Evolutionary conservation across 2,329 filamentous ascomycete genomes (phyloP).

Genomic region (Nemania sp.): DNA sequence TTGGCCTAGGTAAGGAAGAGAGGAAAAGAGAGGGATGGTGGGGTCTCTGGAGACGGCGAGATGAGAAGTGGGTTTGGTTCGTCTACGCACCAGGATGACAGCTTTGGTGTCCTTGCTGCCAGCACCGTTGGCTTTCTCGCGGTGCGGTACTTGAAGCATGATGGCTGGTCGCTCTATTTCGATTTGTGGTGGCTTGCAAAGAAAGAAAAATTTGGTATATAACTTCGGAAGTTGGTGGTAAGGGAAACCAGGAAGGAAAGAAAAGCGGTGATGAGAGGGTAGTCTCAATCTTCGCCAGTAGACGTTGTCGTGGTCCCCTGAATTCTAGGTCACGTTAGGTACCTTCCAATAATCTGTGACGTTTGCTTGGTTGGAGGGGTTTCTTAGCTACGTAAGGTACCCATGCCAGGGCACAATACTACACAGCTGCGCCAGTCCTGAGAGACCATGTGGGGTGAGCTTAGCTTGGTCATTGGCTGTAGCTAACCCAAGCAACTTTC

Average conservation of each 20-base stretch:
- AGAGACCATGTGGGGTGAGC: conserved; percentile 22
- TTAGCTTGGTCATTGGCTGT: conserved; percentile 15
- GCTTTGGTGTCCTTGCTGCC: conserved; percentile 75
- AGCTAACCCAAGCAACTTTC: background rate
- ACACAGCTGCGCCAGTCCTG: too few species aligned
- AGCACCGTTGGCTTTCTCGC: conserved; percentile 53
- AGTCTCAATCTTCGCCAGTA: too few species aligned
- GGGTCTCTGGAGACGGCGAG: conserved; percentile 24
- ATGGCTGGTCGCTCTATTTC: conserved; percentile 20
- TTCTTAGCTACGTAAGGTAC: too few species aligned
- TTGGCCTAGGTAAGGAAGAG: too few species aligned
- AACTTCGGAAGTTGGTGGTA: background rate
- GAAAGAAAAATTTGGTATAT: background rate
- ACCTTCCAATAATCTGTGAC: too few species aligned
- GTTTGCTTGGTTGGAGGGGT: too few species aligned
- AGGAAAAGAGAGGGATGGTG: conserved; percentile 15
- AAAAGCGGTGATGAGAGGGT: conserved; percentile 22
- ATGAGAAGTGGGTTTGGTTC: conserved; percentile 26
- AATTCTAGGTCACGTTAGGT: too few species aligned
- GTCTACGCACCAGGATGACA: conserved; percentile 77
- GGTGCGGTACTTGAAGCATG: conserved; percentile 62
- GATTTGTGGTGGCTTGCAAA: background rate
- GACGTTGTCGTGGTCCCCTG: too few species aligned
- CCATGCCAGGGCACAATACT: too few species aligned
- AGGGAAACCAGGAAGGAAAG: conserved; percentile 1